These are phyloP conservation scores for Cladophialophora psammophila DNA, from an alignment of 2,329 filamentous ascomycete genomes.

Conservation along the genomic window DNA sequence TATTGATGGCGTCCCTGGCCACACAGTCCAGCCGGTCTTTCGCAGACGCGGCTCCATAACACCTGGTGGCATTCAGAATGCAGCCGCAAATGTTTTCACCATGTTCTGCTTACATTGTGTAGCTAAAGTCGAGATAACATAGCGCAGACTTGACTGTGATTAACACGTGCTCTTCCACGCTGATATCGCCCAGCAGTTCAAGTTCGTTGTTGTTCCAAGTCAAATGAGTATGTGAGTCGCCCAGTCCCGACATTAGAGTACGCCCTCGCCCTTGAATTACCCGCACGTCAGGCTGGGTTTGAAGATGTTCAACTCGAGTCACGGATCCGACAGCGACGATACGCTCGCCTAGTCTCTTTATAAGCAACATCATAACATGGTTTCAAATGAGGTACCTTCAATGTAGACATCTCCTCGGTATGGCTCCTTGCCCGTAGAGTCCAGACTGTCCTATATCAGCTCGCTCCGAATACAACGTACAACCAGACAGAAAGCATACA, in stretches of 20 bases:
- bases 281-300: not conserved
- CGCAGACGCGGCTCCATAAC: not conserved
- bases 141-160: not conserved
- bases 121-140: not conserved
- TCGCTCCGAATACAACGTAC: not conserved
- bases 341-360: not conserved
- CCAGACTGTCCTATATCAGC: not conserved
- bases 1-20: not conserved
- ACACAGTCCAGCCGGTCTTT: not conserved
- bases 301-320: not conserved
- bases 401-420: not conserved
- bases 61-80: not conserved
- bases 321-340: not conserved
- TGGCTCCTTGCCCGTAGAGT: not conserved
- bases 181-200: not conserved
- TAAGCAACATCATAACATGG: not conserved
- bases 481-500: not conserved
- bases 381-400: not conserved
- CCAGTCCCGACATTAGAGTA: not conserved
- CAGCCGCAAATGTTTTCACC: not conserved
- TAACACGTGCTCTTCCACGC: not conserved
- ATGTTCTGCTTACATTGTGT: not conserved
- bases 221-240: not conserved
- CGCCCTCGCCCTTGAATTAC: not conserved
- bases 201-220: not conserved